These are phyloP conservation scores for Tolypocladium sp. DNA, from an alignment of 2,329 filamentous ascomycete species.

Conservation along the genomic window DNA sequence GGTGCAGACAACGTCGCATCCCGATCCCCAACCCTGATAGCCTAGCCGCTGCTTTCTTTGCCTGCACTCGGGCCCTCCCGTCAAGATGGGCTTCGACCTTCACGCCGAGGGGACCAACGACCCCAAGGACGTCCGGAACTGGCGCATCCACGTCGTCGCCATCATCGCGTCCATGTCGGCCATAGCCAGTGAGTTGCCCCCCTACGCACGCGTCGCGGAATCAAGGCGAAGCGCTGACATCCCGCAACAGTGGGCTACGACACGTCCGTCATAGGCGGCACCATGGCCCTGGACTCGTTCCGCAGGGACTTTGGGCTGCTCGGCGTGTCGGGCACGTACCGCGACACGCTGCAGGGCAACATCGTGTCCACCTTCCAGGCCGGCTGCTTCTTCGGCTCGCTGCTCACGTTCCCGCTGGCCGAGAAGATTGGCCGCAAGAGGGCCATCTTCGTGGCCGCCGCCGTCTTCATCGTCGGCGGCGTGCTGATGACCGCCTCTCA, in stretches of 20 bases:
- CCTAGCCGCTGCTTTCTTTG: too few relatives aligned
- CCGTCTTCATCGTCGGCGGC: slow-evolving; percentile 29
- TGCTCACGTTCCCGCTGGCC: slow-evolving; percentile 34
- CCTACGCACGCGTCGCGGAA: not conserved
- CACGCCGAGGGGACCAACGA: slow-evolving; percentile 2
- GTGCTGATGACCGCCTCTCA: slow-evolving; percentile 22
- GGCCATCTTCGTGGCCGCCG: slow-evolving; percentile 33
- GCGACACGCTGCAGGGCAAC: slow-evolving; percentile 26
- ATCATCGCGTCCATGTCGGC: slow-evolving; percentile 17
- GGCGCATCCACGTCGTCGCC: slow-evolving; percentile 16
- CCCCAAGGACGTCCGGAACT: slow-evolving; percentile 14
- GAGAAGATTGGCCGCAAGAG: slow-evolving; percentile 37
- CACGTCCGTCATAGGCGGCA: slow-evolving; percentile 28
- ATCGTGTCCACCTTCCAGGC: slow-evolving; percentile 29
- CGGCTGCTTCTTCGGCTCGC: slow-evolving; percentile 30
- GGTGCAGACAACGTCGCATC: too few relatives aligned
- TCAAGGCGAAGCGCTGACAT: not conserved
- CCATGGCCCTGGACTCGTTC: slow-evolving; percentile 27
- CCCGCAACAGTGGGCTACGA: slow-evolving; percentile 22
- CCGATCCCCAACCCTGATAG: too few relatives aligned
- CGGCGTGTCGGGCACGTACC: slow-evolving; percentile 10
- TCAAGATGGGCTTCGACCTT: slow-evolving; percentile 11
- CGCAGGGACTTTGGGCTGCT: slow-evolving; percentile 23
- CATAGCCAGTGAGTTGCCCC: slow-evolving; percentile 12
- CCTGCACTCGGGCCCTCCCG: too few relatives aligned